Base-by-base conservation (phyloP, 2,329 filamentous ascomycete genomes). In the Venturia aucupariae region DNA sequence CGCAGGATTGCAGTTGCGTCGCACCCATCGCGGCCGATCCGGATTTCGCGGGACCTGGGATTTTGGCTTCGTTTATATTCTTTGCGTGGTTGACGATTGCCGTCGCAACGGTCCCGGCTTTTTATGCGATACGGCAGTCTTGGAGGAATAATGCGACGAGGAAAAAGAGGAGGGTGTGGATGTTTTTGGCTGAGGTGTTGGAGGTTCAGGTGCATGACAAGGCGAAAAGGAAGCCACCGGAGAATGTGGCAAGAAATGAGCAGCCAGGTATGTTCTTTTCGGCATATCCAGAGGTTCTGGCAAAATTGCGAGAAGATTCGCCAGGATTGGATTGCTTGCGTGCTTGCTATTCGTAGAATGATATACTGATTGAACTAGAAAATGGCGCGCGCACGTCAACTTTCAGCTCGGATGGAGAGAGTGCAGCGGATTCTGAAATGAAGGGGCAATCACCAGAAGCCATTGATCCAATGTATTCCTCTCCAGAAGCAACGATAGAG, bases 1-100 rank as follows among this genome's bases (percentile, higher is more conserved):
- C 62, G 11, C 4, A 15, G 7, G 62, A 59, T 11, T 64, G 62
- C 41, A 64, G 46, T 11, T 64, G 62, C 41, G 46, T 59, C n/a
- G 62, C 62, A 38, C 62, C 62, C 17, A 57, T 59, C 48, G 11
- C 5, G 19, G 62, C 62, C 24, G 46, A 59, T 27, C 48, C 62
- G 30, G 62, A 64, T 59, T 41, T 64, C 22, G 62, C 62, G 39
- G 62, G 62, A n/a, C 46, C 62, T 60, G 62, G 46, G 2, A 59
- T 59, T 27, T 22, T 64, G n/a, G 51, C 62, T 17, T 55, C 51
- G 3, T 64, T 64, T 32, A 38, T 55, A 11, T 55, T 59, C 62
- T 27, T 59, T 10, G 62, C 46, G 3, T 64, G 62, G 62, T 19
- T 59, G 30, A 64, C 46, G 1, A 41, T 64, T 41, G 32, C 30